phyloP scores from a whole-genome alignment of 176 grass and related monocot species.

The Triticum timopheevii region DNA sequence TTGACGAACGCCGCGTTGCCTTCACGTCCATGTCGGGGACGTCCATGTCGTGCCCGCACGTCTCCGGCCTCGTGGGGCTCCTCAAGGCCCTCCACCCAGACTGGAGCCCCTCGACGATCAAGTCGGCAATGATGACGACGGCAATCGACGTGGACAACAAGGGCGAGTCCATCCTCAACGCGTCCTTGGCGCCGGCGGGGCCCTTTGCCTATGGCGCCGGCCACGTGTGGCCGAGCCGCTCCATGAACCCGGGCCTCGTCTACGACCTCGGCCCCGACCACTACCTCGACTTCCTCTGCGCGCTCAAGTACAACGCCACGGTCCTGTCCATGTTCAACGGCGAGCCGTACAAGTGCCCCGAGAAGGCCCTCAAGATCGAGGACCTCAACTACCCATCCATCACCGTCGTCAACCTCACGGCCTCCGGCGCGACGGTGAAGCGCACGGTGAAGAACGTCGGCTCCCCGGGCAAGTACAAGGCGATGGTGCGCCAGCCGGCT shows the following conservation, averaged over 20 bases:
- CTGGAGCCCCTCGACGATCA: conserved; percentile 68
- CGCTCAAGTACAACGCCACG: conserved; percentile 50
- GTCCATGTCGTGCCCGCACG: conserved; percentile 89
- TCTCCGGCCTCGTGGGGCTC: conserved; percentile 59
- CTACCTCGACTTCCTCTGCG: conserved; percentile 78
- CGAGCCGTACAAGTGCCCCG: conserved; percentile 47
- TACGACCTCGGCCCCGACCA: conserved; percentile 59
- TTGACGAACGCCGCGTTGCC: conserved; percentile 46
- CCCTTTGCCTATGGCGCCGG: conserved; percentile 72
- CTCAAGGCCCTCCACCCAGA: conserved; percentile 56
- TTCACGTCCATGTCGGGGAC: conserved; percentile 61
- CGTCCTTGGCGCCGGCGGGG: conserved; percentile 36
- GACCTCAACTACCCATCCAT: conserved; percentile 90
- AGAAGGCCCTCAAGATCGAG: neutral
- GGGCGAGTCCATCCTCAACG: conserved; percentile 35
- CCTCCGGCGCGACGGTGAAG: conserved; percentile 5
- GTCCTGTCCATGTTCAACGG: conserved; percentile 42
- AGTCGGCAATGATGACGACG: conserved; percentile 77
- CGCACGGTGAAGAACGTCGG: conserved; percentile 76
- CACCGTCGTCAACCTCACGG: conserved; percentile 41
- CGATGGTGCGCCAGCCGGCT: conserved; percentile 26
- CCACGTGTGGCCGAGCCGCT: conserved; percentile 46
- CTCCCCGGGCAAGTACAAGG: conserved; percentile 39
- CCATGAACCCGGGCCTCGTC: conserved; percentile 68
- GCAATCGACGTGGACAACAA: conserved; percentile 50